Percentiles rank a stretch among this genome's conserved stretches.
Conservation (phyloP, 257 asterid species). For the Fraxinus quadrangulata region DNA sequence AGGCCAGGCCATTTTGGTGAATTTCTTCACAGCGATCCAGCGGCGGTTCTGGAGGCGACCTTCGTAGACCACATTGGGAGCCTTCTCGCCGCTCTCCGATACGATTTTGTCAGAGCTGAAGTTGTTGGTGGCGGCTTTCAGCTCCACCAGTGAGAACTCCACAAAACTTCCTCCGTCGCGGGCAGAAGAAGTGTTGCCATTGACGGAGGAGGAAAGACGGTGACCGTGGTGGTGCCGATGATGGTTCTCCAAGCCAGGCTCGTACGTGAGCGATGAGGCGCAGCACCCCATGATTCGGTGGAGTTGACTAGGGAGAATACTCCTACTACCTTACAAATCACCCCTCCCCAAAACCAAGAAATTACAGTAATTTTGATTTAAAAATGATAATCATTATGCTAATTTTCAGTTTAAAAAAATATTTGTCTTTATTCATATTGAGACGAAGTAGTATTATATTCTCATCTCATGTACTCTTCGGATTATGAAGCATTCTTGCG, state of each 20-base stretch:
- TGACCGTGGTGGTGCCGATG: constrained; percentile 41
- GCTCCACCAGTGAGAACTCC: constrained; percentile 80
- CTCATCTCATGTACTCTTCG: too few relatives aligned
- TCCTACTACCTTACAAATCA: background rate
- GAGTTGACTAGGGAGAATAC: constrained; percentile 47
- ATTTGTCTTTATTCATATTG: too few relatives aligned
- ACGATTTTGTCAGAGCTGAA: constrained; percentile 90
- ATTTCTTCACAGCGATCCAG: constrained; percentile 93
- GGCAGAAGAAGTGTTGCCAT: constrained; percentile 34
- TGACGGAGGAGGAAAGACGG: constrained; percentile 62
- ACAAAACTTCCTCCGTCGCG: constrained; percentile 47
- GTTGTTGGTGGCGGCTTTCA: constrained; percentile 77
- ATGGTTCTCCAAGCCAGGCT: constrained; percentile 47
- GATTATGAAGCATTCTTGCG: background rate
- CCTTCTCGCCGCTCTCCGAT: constrained; percentile 95
- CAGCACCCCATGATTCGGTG: constrained; percentile 84
- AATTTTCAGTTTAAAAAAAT: too few relatives aligned
- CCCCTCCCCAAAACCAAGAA: background rate
- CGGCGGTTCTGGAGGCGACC: constrained; percentile 84
- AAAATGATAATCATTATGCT: background rate
- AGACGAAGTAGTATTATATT: too few relatives aligned
- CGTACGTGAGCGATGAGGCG: constrained; percentile 37
- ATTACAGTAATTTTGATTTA: background rate
- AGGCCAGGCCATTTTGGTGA: constrained; percentile 89
- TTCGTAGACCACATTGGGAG: constrained; percentile 83